Evolutionary conservation across 441 rosid species (phyloP).

Genomic region (Manihot esculenta): DNA sequence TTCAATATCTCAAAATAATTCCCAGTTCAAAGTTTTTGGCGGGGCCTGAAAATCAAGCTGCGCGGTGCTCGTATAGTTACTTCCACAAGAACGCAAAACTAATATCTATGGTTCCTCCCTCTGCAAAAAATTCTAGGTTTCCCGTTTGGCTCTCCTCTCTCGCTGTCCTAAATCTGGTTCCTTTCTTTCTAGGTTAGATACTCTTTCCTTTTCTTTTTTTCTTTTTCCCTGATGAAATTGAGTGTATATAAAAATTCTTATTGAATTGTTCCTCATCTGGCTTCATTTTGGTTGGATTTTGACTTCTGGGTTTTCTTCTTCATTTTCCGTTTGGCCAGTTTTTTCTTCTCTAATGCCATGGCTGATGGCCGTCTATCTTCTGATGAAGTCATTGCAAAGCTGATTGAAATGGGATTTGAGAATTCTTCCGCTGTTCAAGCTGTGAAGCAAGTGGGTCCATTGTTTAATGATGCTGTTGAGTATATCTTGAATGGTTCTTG

Average conservation of each 20-base stretch:
- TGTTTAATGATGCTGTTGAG: constrained; percentile 51
- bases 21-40: not conserved
- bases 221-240: not conserved
- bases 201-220: no score
- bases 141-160: not conserved
- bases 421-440: constrained; percentile 47
- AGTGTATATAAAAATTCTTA: not conserved
- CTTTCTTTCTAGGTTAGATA: no score
- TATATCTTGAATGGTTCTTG: constrained; percentile 45
- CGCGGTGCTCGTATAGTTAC: not conserved
- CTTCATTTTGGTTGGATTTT: not conserved
- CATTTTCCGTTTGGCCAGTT: not conserved
- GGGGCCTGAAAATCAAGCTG: not conserved
- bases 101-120: not conserved
- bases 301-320: not conserved
- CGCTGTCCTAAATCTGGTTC: no score
- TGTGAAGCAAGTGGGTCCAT: constrained; percentile 59
- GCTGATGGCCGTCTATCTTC: constrained; percentile 17
- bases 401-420: constrained; percentile 78
- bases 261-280: not conserved
- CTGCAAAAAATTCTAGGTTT: not conserved
- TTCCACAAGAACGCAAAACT: not conserved
- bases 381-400: constrained; percentile 39
- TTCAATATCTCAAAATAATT: no score
- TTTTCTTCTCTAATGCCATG: constrained; percentile 3